These are phyloP conservation scores for Collybia sordida DNA, from an alignment of 768 basidiomycete genomes.

Conservation along the genomic window DNA sequence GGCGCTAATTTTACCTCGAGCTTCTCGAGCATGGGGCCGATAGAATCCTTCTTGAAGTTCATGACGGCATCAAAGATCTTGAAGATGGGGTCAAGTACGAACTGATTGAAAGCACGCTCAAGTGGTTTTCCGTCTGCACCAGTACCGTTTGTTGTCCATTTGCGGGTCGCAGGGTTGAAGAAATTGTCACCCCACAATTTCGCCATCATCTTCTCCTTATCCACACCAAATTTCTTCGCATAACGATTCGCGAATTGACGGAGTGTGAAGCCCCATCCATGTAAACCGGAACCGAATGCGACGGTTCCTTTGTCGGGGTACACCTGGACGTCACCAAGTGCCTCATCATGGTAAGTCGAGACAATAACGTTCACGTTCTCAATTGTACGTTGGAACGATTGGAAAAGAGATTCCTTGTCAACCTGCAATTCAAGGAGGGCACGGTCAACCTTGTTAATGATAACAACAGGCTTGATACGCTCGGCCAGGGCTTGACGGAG, in stretches of 20 bases:
- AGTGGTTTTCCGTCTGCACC: constrained; percentile 86
- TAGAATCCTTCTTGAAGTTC: constrained; percentile 97
- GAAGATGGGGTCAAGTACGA: constrained; percentile 99
- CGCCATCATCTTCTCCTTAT: constrained; percentile 97
- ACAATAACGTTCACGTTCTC: constrained; percentile 98
- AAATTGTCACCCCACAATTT: constrained; percentile 99
- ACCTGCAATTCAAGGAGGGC: constrained; percentile 98
- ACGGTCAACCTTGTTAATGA: constrained; percentile 99
- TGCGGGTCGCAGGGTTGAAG: constrained; percentile 96
- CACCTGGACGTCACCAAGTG: constrained; percentile 97
- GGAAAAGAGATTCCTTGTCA: constrained; percentile 94
- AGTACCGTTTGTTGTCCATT: constrained; percentile 83
- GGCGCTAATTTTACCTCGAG: constrained; percentile 87
- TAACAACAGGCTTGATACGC: constrained; percentile 98
- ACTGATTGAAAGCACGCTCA: constrained; percentile 97
- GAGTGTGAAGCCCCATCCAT: constrained; percentile 99
- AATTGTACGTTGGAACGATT: constrained; percentile 96
- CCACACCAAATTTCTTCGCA: constrained; percentile 98
- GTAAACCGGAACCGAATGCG: constrained; percentile 98
- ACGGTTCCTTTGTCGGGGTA: constrained; percentile 98
- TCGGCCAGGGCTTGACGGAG: constrained; percentile 95
- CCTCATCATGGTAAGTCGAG: constrained; percentile 92
- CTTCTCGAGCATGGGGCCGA: constrained; percentile 87
- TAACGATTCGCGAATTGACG: constrained; percentile 95
- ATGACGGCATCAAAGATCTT: constrained; percentile 97